These are phyloP conservation scores for Lonicera japonica DNA, from an alignment of 129 eudicot species.

Conservation along the genomic window DNA sequence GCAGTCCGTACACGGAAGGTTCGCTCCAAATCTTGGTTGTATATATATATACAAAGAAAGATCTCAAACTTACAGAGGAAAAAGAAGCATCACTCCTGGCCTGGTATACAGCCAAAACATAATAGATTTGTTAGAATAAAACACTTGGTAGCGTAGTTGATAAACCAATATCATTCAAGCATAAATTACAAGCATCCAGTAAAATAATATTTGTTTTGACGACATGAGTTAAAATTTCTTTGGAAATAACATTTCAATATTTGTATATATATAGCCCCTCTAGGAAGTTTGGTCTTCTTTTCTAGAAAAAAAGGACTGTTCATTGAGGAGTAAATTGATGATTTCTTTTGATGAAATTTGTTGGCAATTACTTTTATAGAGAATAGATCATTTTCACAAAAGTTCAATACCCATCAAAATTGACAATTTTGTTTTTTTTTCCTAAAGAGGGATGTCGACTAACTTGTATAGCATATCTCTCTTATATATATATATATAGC, in stretches of 20 bases:
- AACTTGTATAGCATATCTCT: too few relatives aligned
- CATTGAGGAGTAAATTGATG: too few relatives aligned
- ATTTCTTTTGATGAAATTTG: too few relatives aligned
- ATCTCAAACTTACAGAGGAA: constrained; percentile 69
- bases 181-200: background rate
- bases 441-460: too few relatives aligned
- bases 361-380: too few relatives aligned
- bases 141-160: background rate
- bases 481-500: too few relatives aligned
- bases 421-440: too few relatives aligned
- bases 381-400: too few relatives aligned
- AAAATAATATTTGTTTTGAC: background rate
- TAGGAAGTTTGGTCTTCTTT: background rate
- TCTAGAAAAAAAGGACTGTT: too few relatives aligned
- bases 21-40: too few relatives aligned
- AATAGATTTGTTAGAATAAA: background rate
- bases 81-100: constrained; percentile 90
- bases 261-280: background rate
- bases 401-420: too few relatives aligned
- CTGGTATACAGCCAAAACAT: constrained; percentile 29
- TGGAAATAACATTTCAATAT: background rate
- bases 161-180: background rate
- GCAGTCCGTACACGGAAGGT: too few relatives aligned
- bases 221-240: background rate
- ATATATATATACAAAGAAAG: background rate